Percentiles rank a stretch among this genome's conserved stretches.
Evolutionary conservation across 2,329 filamentous ascomycete genomes (phyloP).

Genomic region (Delphinella strobiligena): DNA sequence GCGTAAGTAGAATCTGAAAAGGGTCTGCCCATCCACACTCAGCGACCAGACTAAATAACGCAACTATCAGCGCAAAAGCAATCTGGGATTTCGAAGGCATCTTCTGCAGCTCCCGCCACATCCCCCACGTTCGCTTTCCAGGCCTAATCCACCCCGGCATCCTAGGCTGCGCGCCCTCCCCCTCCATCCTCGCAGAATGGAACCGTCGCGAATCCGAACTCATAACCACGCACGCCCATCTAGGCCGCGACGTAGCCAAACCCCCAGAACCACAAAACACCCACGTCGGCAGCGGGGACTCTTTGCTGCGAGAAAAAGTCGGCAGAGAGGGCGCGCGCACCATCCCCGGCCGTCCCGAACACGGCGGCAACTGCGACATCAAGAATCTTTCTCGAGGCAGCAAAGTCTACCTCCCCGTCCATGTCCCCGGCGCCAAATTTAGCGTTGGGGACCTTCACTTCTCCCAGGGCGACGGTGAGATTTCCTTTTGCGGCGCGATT

Average conservation of each 20-base stretch:
- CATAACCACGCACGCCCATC: slow-evolving; percentile 53
- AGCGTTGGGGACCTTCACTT: slow-evolving; percentile 83
- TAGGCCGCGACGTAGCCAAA: slow-evolving; percentile 61
- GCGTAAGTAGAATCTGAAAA: slow-evolving; percentile 40
- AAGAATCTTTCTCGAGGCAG: slow-evolving; percentile 71
- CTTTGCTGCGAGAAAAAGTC: slow-evolving; percentile 51
- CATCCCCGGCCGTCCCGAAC: slow-evolving; percentile 71
- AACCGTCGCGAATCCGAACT: slow-evolving; percentile 73
- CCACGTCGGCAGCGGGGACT: slow-evolving; percentile 56
- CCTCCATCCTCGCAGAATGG: slow-evolving; percentile 68
- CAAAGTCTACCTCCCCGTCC: slow-evolving; percentile 79
- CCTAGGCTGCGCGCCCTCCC: slow-evolving; percentile 74
- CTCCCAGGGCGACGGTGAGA: slow-evolving; percentile 80
- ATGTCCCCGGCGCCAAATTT: slow-evolving; percentile 79
- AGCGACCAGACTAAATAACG: slow-evolving; percentile 11
- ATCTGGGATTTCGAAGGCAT: slow-evolving; percentile 72
- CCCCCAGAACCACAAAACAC: slow-evolving; percentile 61
- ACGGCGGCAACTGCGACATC: slow-evolving; percentile 86
- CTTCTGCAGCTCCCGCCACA: slow-evolving; percentile 74
- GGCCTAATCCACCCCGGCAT: slow-evolving; percentile 89
- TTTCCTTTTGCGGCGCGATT: slow-evolving; percentile 65
- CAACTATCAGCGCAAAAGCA: slow-evolving; percentile 48
- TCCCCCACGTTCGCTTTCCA: slow-evolving; percentile 75
- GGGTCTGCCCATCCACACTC: neutral
- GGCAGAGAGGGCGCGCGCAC: slow-evolving; percentile 71